These are phyloP conservation scores for Cytospora leucostoma DNA, from an alignment of 2,329 filamentous ascomycete genomes.

Conservation along the genomic window DNA sequence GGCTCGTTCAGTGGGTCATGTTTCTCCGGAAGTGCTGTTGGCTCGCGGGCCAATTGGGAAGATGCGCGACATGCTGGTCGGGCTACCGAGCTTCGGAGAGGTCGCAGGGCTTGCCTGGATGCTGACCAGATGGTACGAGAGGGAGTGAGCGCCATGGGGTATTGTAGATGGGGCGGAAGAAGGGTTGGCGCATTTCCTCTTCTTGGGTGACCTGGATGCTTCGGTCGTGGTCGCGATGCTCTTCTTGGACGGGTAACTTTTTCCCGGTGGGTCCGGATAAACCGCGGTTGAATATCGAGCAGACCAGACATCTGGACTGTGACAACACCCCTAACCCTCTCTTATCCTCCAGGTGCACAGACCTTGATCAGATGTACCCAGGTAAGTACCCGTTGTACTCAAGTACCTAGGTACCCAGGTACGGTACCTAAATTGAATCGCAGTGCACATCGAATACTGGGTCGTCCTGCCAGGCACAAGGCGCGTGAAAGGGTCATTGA, in stretches of 20 bases:
- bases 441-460: neutral
- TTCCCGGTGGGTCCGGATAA: constrained; percentile 21
- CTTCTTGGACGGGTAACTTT: constrained; percentile 25
- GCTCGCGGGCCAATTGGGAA: constrained; percentile 20
- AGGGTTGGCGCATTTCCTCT: constrained; percentile 24
- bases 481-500: neutral
- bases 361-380: too few species aligned
- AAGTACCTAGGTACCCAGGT: neutral
- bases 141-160: constrained; percentile 39
- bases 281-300: neutral
- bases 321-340: too few species aligned
- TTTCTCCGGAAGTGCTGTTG: constrained; percentile 20
- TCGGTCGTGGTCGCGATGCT: constrained; percentile 8
- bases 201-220: neutral
- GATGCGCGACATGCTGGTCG: constrained; percentile 21
- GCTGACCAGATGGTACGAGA: constrained; percentile 38
- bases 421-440: neutral
- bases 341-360: too few species aligned
- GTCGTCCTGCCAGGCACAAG: neutral
- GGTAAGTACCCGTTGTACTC: too few species aligned
- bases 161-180: constrained; percentile 1
- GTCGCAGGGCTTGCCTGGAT: constrained; percentile 37
- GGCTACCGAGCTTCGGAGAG: constrained; percentile 30
- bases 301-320: too few species aligned
- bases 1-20: constrained; percentile 27